A percentile compares a stretch with the other conserved stretches of the same genome.
These are phyloP conservation scores for Sporobolomyces phaffii DNA, from an alignment of 768 basidiomycete species.

Conservation along the genomic window DNA sequence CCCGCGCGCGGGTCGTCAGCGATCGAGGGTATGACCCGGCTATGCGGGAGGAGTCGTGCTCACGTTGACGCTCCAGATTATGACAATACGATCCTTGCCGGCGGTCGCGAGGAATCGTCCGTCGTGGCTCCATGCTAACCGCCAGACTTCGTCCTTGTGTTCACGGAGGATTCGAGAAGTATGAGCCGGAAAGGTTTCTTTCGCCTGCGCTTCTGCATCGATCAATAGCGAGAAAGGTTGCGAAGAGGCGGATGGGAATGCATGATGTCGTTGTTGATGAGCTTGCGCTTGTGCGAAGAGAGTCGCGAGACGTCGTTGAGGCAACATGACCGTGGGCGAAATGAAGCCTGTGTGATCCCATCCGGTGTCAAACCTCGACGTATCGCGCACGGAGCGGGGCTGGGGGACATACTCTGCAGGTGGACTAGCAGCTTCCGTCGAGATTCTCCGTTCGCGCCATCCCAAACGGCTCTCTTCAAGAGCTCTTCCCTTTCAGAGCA, in stretches of 20 bases:
- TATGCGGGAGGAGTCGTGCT: slow-evolving; percentile 42
- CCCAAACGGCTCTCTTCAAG: slow-evolving; percentile 74
- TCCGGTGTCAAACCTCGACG: neutral
- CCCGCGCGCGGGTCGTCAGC: neutral
- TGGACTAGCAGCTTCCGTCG: slow-evolving; percentile 66
- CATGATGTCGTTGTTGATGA: slow-evolving; percentile 76
- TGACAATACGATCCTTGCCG: slow-evolving; percentile 76
- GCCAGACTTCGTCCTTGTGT: slow-evolving; percentile 93
- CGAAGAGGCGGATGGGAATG: slow-evolving; percentile 52
- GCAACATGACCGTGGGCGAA: slow-evolving; percentile 86
- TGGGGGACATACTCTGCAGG: slow-evolving; percentile 62
- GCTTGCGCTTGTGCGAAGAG: slow-evolving; percentile 76
- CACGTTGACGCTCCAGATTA: slow-evolving; percentile 83
- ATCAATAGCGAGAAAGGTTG: slow-evolving; percentile 71
- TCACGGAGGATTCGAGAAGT: slow-evolving; percentile 70
- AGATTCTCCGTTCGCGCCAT: slow-evolving; percentile 75
- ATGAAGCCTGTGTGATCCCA: slow-evolving; percentile 75
- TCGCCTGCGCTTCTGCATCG: slow-evolving; percentile 76
- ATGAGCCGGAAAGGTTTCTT: slow-evolving; percentile 67
- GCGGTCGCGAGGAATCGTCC: slow-evolving; percentile 78
- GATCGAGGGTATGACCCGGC: too few species aligned
- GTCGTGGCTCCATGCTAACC: slow-evolving; percentile 87
- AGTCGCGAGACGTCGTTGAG: slow-evolving; percentile 74
- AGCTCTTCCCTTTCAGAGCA: slow-evolving; percentile 78
- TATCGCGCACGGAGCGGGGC: neutral